These are phyloP conservation scores for Astragalus glycyphyllos DNA, from an alignment of 306 rosid genomes.

Conservation along the genomic window DNA sequence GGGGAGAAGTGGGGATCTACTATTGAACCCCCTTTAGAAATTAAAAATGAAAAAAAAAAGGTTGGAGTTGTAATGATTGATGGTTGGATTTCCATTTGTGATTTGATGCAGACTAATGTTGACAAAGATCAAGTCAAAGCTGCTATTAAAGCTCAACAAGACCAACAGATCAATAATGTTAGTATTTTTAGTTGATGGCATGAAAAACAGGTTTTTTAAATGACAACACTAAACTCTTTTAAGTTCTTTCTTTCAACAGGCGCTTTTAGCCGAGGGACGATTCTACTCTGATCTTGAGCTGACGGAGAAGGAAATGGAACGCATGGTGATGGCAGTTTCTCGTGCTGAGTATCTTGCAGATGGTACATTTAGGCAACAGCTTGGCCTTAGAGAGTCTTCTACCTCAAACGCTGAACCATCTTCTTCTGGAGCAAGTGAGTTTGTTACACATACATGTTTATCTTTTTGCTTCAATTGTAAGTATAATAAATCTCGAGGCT, in stretches of 20 bases:
- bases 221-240: background rate
- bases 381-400: conserved; percentile 64
- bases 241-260: conserved; percentile 51
- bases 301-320: conserved; percentile 91
- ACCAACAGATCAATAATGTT: conserved; percentile 83
- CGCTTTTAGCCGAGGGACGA: conserved; percentile 90
- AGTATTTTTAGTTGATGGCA: conserved; percentile 42
- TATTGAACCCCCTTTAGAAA: no score
- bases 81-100: conserved; percentile 28
- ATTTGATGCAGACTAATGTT: conserved; percentile 68
- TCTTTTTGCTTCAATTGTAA: background rate
- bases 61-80: background rate
- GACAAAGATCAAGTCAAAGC: conserved; percentile 92
- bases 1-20: no score
- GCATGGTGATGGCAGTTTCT: conserved; percentile 84
- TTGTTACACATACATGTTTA: background rate
- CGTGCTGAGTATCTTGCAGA: conserved; percentile 77
- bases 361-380: conserved; percentile 59
- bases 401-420: conserved; percentile 87
- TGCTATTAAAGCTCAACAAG: conserved; percentile 89
- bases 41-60: no score
- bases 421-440: conserved; percentile 90
- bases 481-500: background rate
- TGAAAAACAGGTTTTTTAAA: conserved; percentile 13
- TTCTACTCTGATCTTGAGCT: conserved; percentile 92